phyloP scores from a whole-genome alignment of 345 rosid species.

The Turnera subulata region DNA sequence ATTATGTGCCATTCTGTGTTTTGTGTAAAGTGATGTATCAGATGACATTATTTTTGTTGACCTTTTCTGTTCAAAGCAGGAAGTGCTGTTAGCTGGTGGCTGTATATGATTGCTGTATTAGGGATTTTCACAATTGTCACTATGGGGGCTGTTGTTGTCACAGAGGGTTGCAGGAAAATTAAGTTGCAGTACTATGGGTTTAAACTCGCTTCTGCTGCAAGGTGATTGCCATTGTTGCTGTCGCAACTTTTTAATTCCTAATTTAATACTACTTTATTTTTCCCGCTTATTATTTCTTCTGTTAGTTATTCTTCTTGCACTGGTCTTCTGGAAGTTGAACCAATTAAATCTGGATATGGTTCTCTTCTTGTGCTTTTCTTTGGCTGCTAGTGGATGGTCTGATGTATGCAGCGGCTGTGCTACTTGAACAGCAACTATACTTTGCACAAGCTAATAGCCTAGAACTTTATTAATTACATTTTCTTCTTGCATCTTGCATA shows the following conservation, averaged over 20 bases:
- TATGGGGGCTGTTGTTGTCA: constrained; percentile 92
- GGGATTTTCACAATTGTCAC: constrained; percentile 76
- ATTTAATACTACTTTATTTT: neutral
- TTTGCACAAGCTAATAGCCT: too few relatives aligned
- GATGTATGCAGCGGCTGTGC: constrained; percentile 7
- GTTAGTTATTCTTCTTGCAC: neutral
- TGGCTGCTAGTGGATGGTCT: neutral
- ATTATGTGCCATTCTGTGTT: neutral
- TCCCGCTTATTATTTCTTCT: neutral
- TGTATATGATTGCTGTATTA: constrained; percentile 57
- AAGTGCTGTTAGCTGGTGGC: constrained; percentile 68
- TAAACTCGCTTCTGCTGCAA: constrained; percentile 84
- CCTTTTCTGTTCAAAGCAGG: constrained; percentile 40
- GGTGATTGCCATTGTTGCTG: constrained; percentile 33
- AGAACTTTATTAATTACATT: too few relatives aligned
- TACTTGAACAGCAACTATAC: neutral
- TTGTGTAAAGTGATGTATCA: neutral
- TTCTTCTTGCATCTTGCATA: too few relatives aligned
- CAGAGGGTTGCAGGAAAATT: constrained; percentile 96
- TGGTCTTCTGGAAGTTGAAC: neutral
- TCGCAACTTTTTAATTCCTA: neutral
- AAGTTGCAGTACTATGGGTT: constrained; percentile 93
- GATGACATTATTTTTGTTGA: constrained; percentile 2
- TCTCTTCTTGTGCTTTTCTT: neutral
- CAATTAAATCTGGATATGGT: constrained; percentile 3